Evolutionary conservation across 2,329 filamentous ascomycete species (phyloP), one percentile per base, ranked within the genome.

Genomic region (Aspergillus alliaceus): DNA sequence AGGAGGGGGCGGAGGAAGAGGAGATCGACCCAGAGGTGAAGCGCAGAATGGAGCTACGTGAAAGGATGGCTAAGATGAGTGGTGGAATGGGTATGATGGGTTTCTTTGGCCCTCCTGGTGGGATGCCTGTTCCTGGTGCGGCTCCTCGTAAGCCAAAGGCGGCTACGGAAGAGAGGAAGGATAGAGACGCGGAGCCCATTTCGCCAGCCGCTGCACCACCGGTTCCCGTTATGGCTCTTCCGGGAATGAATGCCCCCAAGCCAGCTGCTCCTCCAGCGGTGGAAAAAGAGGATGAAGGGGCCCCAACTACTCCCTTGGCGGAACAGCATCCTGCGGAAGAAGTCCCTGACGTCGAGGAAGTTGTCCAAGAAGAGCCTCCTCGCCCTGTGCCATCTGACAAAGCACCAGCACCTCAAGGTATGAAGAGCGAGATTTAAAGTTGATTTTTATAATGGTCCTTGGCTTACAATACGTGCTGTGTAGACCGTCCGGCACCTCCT

Each of bases 31-130:
- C 92, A 1, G 95, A 99, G 72, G 82, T 91, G 22, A 87, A 86
- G 64, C 88, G 93, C 52, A 90, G 89, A 71, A 87, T 96, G 76
- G 93, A 97, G 72, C 81, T 99, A 31, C 86, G 95, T 59, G 92
- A 95, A 60, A 87, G 95, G 66, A 99, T 99, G 91, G 95, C 95
- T 46, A 97, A 96, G 77, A 95, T 99, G 89, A 96, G 93, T 65
- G 93, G 93, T 54, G 93, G 93, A 22, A 96, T 96, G 91, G 91
- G 91, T 47, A 96, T 98, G 89, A 87, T 91, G 71, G 91, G 91
- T 66, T 95, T 98, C 87, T 96, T 96, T 73, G 91, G 90, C 18
- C 84, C 84, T 20, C 86, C 87, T 34, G 84, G 83, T 35, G 86
- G 73, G 29, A 83, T 89, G 77, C 79, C 82, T 58, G 77, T 75